A percentile compares a stretch with the other conserved stretches of the same genome.
phyloP scores from a whole-genome alignment of 2,329 filamentous ascomycete genomes.

The Phialocephala sp. region DNA sequence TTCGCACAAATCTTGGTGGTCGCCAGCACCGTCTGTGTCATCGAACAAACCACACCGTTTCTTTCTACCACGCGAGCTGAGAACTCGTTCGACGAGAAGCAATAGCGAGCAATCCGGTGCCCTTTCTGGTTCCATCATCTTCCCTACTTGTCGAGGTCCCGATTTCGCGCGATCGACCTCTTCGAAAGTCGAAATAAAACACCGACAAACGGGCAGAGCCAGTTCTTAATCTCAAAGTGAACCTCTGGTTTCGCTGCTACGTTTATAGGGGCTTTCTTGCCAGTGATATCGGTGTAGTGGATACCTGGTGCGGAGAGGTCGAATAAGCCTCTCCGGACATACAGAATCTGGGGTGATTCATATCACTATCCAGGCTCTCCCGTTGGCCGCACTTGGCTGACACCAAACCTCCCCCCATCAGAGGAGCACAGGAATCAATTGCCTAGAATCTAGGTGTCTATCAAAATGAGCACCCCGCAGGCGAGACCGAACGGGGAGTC shows the following conservation, averaged over 20 bases:
- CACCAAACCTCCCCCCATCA: slow-evolving; percentile 19
- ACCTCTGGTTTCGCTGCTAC: slow-evolving; percentile 15
- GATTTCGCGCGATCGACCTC: slow-evolving; percentile 13
- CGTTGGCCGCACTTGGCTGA: slow-evolving; percentile 24
- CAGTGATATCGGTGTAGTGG: slow-evolving; percentile 27
- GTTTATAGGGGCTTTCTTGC: slow-evolving; percentile 8
- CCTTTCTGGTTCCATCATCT: neutral
- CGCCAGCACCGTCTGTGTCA: slow-evolving; percentile 38
- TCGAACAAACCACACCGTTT: slow-evolving; percentile 35
- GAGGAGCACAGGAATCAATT: slow-evolving; percentile 19
- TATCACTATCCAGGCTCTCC: slow-evolving; percentile 32
- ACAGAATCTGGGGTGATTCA: slow-evolving; percentile 39
- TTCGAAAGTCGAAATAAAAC: neutral
- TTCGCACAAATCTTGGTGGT: slow-evolving; percentile 30
- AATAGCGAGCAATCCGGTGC: slow-evolving; percentile 18
- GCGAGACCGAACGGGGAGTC: slow-evolving; percentile 44
- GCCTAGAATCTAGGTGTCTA: slow-evolving; percentile 18
- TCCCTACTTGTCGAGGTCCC: slow-evolving; percentile 12
- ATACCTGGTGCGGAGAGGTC: slow-evolving; percentile 45
- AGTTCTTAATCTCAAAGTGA: slow-evolving; percentile 14
- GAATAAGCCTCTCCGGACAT: slow-evolving; percentile 47
- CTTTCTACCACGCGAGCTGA: slow-evolving; percentile 33
- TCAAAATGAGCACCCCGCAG: slow-evolving; percentile 50
- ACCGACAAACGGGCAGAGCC: slow-evolving; percentile 5
- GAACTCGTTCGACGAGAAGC: slow-evolving; percentile 29